Base-by-base conservation (phyloP, 768 basidiomycete genomes). In the Sporobolomyces roseus region DNA sequence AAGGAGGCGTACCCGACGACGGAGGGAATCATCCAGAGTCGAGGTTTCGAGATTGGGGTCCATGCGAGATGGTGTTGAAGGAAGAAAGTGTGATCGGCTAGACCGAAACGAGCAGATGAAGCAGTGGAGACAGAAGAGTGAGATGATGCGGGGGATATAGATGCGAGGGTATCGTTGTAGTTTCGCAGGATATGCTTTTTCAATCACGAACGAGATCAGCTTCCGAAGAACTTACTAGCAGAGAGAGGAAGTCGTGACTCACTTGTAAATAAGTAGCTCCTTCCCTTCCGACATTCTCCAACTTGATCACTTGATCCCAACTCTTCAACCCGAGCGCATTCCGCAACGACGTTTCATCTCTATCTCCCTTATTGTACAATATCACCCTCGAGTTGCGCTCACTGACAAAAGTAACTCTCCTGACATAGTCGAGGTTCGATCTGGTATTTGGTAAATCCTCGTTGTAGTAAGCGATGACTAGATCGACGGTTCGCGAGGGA, bases 201-300 rank as follows among this genome's bases (percentile, higher is more conserved):
- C 38, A 12, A 1, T 13, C 14, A 21, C 12, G 25, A 12, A 25
- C n/a, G 38, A 17, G 38, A 7, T 16, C 12, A 46, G 32, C 43
- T 72, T 19, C 23, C 12, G 32, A 35, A 17, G 7, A n/a, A n/a
- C n/a, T 19, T 10, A 10, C 45, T 43, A 32, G 21, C 12, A 52
- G 16, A 25, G 10, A 16, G 30, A 32, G 5, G 30, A 25, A 9
- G 23, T 52, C 10, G 17, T 9, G 38, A 52, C 78, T 64, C 58
- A 78, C 78, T 7, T 50, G 33, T n/a, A 79, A 65, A 63, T 79
- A 79, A 13, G 78, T 79, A 46, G 76, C 78, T 21, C 78, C 78
- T 56, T 79, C 78, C 14, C 78, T 45, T 0, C 78, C 78, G 3
- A 76, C 52, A 53, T 79, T 79, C 30, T 55, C 45, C 29, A 79